phyloP scores from a whole-genome alignment of 495 filamentous ascomycete species.

The Cercophora scortea region DNA sequence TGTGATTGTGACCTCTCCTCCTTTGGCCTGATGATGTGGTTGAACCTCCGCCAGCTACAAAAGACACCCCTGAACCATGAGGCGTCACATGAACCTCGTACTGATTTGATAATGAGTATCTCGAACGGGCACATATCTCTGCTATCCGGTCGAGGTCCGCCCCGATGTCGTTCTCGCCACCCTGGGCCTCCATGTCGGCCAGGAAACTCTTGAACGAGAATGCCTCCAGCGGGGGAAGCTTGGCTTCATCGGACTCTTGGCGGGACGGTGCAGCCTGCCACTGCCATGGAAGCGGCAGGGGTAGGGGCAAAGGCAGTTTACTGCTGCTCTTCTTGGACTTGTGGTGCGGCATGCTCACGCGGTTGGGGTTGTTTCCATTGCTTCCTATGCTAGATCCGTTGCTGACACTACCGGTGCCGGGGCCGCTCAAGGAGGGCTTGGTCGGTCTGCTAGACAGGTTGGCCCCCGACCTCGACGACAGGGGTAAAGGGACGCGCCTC shows the following conservation, averaged over 20 bases:
- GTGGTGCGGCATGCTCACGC: conserved; percentile 22
- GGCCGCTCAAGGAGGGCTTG: conserved; percentile 16
- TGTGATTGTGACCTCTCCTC: conserved; percentile 13
- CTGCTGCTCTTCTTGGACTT: conserved; percentile 19
- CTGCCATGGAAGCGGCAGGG: conserved; percentile 13
- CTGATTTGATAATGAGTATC: conserved; percentile 49
- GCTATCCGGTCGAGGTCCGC: conserved; percentile 50
- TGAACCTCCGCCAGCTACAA: conserved; percentile 12
- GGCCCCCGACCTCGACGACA: conserved; percentile 11
- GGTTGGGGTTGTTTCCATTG: conserved; percentile 1
- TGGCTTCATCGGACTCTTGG: conserved; percentile 14
- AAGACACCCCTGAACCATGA: conserved; percentile 39
- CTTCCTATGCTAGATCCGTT: not conserved
- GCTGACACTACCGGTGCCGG: conserved; percentile 10
- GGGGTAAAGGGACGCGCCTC: conserved; percentile 18
- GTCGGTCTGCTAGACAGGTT: conserved; percentile 10
- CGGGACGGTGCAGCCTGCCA: conserved; percentile 12
- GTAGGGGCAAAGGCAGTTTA: not conserved
- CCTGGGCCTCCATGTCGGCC: conserved; percentile 34
- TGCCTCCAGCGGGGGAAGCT: conserved; percentile 46
- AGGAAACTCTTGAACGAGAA: conserved; percentile 53
- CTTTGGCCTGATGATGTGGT: conserved; percentile 3
- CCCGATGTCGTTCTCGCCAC: conserved; percentile 24
- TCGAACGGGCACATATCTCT: conserved; percentile 48
- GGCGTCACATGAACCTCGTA: conserved; percentile 53